Percentiles rank a stretch among this genome's conserved stretches.
These are phyloP conservation scores for Aspergillus coremiiformis DNA, from an alignment of 495 filamentous ascomycete species.

Conservation along the genomic window DNA sequence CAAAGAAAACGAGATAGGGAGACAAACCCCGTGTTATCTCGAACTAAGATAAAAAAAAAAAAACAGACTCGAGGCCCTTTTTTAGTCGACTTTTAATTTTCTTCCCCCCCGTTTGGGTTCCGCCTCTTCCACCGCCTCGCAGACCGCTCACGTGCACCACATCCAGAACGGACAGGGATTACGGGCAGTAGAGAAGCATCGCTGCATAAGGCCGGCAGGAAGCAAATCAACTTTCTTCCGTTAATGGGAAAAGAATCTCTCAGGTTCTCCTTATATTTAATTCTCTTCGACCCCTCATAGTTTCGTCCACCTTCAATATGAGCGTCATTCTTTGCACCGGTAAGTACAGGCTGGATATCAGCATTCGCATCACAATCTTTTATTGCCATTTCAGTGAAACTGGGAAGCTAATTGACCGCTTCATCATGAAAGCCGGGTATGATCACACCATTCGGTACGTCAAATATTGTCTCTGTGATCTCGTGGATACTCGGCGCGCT, in stretches of 20 bases:
- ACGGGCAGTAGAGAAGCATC: not conserved
- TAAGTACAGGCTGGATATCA: slow-evolving; percentile 46
- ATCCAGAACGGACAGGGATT: not conserved
- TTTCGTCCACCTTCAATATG: slow-evolving; percentile 41
- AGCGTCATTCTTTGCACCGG: slow-evolving; percentile 85
- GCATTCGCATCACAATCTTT: not conserved
- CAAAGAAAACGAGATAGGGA: not conserved
- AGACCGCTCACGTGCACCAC: slow-evolving; percentile 16
- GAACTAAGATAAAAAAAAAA: not conserved
- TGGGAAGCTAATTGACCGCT: not conserved
- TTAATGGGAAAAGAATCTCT: not conserved
- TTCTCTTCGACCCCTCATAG: not conserved
- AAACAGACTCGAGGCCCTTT: not conserved
- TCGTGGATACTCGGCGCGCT: not conserved
- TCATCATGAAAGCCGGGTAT: slow-evolving; percentile 66
- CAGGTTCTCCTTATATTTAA: not conserved
- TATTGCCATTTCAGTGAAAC: not conserved
- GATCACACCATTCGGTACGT: slow-evolving; percentile 95
- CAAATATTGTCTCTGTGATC: not conserved
- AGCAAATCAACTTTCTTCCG: slow-evolving; percentile 1
- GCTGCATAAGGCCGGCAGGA: slow-evolving; percentile 17
- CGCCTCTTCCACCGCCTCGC: slow-evolving; percentile 10
- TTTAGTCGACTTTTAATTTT: not conserved
- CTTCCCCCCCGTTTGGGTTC: not conserved
- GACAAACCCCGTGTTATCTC: not conserved